Evolutionary conservation across 768 basidiomycete genomes (phyloP), one percentile per base, ranked within the genome.

Genomic region (Termitomyces sp.): DNA sequence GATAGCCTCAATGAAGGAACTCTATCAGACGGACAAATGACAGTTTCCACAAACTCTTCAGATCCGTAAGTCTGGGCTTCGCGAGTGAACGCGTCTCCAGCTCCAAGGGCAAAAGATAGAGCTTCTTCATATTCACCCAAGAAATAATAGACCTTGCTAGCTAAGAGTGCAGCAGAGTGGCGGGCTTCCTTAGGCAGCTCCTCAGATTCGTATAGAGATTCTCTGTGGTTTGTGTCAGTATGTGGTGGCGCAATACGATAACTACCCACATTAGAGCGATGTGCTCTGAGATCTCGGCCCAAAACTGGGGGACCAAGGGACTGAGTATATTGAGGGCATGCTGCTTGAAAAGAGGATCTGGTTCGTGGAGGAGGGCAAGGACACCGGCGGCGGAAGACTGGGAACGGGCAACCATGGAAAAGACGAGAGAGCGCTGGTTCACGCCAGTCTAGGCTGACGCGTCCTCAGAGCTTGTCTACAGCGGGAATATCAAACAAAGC

Each of bases 121-220:
- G 96, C 93, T 72, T 99, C 97, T 69, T 96, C 94, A 67, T 96
- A 92, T 73, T 94, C 92, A 65, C 92, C 94, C 53, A 99, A 82
- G 82, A 91, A 96, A 77, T 94, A 98, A 76, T 98, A 98, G 54
- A 98, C 92, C 74, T 98, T 98, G 81, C 94, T 96, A n/a, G 92
- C 90, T 33, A 99, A 82, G 55, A 98, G 79, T 22, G 96, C 94
- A 20, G 97, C 96, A 55, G 88, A 84, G 68, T 91, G 85, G 40
- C 91, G 89, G 15, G 90, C 86, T 55, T 86, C 79, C 64, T 84
- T 81, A 0, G 91, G 83, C 8, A 98, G 81, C 40, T 90, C 85
- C 13, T 89, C 81, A 60, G 83, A 86, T 76, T 98, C 97, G 66
- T 96, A 94, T 4, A 99, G 77, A 0, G 89, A 83, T 75, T 99